These are phyloP conservation scores for Irpex sp. DNA, from an alignment of 1,284 basidiomycete genomes.

Conservation along the genomic window DNA sequence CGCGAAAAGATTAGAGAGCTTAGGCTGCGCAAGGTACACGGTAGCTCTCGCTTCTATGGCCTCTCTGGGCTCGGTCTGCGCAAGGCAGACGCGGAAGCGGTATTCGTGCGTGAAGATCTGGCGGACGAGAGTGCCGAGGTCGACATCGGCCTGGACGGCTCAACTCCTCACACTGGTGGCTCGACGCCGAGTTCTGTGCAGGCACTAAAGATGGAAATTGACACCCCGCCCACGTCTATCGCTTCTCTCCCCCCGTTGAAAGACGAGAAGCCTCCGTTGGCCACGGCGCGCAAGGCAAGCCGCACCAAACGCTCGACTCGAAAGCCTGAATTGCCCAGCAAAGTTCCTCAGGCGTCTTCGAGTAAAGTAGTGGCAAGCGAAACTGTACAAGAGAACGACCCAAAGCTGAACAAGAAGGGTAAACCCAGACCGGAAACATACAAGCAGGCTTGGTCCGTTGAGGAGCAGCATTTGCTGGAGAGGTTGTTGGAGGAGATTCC, in stretches of 20 bases:
- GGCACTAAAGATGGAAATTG: background rate
- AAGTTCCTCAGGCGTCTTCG: background rate
- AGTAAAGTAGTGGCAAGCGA: background rate
- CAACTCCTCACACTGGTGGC: constrained; percentile 7
- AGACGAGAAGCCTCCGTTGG: background rate
- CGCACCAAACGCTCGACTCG: constrained; percentile 7
- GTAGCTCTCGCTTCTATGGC: constrained; percentile 22
- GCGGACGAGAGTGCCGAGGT: constrained; percentile 60
- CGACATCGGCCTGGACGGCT: constrained; percentile 36
- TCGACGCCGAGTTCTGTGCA: constrained; percentile 5
- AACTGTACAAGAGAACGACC: background rate
- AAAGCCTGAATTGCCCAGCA: constrained; percentile 1
- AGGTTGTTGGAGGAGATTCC: constrained; percentile 70
- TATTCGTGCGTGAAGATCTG: constrained; percentile 51
- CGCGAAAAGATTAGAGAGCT: constrained; percentile 52
- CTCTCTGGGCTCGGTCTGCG: constrained; percentile 25
- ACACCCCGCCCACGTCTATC: background rate
- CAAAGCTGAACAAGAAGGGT: constrained; percentile 23
- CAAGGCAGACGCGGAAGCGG: constrained; percentile 28
- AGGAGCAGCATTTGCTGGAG: constrained; percentile 73
- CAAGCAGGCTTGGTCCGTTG: constrained; percentile 71
- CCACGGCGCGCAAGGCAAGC: background rate
- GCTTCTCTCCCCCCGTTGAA: background rate
- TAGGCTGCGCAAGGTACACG: constrained; percentile 47
- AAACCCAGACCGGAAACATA: constrained; percentile 61